Evolutionary conservation across 345 rosid species (phyloP), one percentile per base, ranked within the genome.

Genomic region (Alliaria petiolata): DNA sequence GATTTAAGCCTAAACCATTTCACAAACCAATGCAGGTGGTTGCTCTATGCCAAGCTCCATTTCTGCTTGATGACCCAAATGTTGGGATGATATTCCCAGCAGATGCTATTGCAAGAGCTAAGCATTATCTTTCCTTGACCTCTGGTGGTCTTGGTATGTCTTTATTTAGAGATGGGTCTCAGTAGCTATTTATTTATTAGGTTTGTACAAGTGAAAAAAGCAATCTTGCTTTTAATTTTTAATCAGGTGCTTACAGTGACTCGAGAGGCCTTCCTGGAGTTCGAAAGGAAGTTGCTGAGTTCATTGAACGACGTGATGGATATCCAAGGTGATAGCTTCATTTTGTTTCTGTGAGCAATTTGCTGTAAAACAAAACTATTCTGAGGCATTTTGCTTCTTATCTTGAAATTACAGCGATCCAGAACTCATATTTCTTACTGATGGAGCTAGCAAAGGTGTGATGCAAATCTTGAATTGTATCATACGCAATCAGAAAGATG

Each of bases 371-470:
- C 0, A 72, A 4, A 17, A 28, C 50, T 39, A 80, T 36, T 47
- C 77, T 62, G 42, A 71, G 45, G 15, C 54, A 31, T 7, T 59
- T 56, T 67, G 69, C 40, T 51, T 82, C 65, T 64, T 67, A 61
- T 72, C 77, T 64, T 56, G 16, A 31, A 54, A 70, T 68, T 57
- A 76, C 89, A 93, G 98, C 67, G 93, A 93, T 67, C 98, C 97
- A 43, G 98, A 93, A 78, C 90, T 87, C 74, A 83, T 93, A 61
- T 93, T 81, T 80, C 87, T 93, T 67, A 93, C 98, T 38, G 97
- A 86, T 83, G 97, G 98, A 74, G 98, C 98, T 7, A 89, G 97
- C 80, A 90, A 90, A 85, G 98, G 98, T 76, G 97, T 93, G 63
- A 93, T 90, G 96, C 97, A 93, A 81, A 89, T 86, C 54, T 75